These are phyloP conservation scores for Fusarium paranaense DNA, from an alignment of 2,329 filamentous ascomycete genomes.

Conservation along the genomic window DNA sequence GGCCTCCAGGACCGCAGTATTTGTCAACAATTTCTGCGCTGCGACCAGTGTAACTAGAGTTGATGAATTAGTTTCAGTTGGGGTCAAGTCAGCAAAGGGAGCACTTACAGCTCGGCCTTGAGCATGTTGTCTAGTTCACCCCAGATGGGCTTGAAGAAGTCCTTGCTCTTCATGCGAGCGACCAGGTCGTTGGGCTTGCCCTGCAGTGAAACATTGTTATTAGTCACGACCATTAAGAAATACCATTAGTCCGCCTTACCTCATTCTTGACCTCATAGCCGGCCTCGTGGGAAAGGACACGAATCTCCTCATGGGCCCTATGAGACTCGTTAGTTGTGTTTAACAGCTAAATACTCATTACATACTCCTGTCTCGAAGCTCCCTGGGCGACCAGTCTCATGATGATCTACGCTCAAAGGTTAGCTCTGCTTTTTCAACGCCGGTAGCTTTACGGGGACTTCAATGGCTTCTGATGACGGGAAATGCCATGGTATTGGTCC, in stretches of 20 bases:
- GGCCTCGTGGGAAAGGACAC: background rate
- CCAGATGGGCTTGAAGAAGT: slow-evolving; percentile 82
- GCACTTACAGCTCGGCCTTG: slow-evolving; percentile 61
- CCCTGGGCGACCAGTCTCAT: background rate
- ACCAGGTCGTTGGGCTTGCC: slow-evolving; percentile 86
- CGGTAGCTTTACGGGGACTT: background rate
- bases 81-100: background rate
- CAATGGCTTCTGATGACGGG: background rate
- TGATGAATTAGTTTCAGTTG: background rate
- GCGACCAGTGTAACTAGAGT: slow-evolving; percentile 55
- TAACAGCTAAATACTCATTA: background rate
- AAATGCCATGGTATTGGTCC: background rate
- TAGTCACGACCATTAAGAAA: background rate
- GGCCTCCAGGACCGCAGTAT: slow-evolving; percentile 55
- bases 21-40: slow-evolving; percentile 58
- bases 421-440: background rate
- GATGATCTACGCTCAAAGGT: background rate
- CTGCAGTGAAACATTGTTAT: background rate
- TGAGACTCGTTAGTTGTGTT: background rate
- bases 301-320: background rate
- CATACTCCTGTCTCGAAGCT: background rate
- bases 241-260: slow-evolving; percentile 1
- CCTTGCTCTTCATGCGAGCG: slow-evolving; percentile 76
- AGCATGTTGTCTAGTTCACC: slow-evolving; percentile 76
- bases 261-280: slow-evolving; percentile 44